A percentile compares a stretch with the other conserved stretches of the same genome.
phyloP scores from a whole-genome alignment of 768 basidiomycete genomes.

The Serendipita sp. region DNA sequence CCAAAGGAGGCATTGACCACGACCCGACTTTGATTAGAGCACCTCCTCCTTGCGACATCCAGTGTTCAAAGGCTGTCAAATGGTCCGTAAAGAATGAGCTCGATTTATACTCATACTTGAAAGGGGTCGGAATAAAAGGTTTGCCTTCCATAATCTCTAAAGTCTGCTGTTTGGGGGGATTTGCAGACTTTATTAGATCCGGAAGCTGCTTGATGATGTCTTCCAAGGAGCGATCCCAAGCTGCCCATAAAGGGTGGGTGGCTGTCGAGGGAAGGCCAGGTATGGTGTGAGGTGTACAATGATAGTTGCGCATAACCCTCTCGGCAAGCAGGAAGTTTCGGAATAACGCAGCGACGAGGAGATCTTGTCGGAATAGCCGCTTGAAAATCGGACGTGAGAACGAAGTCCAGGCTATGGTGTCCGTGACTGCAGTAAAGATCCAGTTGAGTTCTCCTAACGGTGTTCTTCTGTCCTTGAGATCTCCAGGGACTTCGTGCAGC shows the following conservation, averaged over 20 bases:
- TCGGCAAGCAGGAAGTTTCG: constrained; percentile 95
- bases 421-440: constrained; percentile 98
- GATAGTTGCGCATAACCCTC: constrained; percentile 93
- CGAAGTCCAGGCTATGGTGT: constrained; percentile 98
- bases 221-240: constrained; percentile 96
- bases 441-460: constrained; percentile 98
- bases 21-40: constrained; percentile 65
- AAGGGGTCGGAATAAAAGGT: constrained; percentile 1
- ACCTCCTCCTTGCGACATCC: constrained; percentile 88
- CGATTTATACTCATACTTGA: constrained; percentile 50
- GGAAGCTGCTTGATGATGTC: constrained; percentile 88
- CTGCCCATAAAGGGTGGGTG: constrained; percentile 89
- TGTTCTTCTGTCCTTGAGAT: constrained; percentile 89
- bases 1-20: constrained; percentile 39
- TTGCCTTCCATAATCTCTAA: constrained; percentile 8
- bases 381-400: constrained; percentile 90
- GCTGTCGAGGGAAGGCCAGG: constrained; percentile 91
- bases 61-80: constrained; percentile 92
- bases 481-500: constrained; percentile 90
- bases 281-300: constrained; percentile 88
- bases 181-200: constrained; percentile 27
- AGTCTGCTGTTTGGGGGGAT: constrained; percentile 19
- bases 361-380: constrained; percentile 82
- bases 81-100: constrained; percentile 93
- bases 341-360: constrained; percentile 90